These are phyloP conservation scores for Acacia concinna DNA, from an alignment of 331 rosid species.

Conservation along the genomic window DNA sequence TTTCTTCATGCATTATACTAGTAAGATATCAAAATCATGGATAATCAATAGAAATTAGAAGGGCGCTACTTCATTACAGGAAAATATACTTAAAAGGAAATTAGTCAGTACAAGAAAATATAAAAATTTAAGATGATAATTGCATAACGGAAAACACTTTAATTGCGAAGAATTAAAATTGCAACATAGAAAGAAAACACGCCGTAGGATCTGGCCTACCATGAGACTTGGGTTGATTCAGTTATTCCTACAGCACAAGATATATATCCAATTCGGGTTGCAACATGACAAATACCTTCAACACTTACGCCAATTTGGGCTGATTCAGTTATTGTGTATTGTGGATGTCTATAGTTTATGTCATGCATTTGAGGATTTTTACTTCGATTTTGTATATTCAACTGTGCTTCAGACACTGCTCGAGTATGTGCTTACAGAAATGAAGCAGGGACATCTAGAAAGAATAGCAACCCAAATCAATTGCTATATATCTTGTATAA, in stretches of 20 bases:
- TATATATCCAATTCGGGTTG: too few species aligned
- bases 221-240: too few species aligned
- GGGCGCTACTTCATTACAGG: not conserved
- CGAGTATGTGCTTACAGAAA: not conserved
- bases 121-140: not conserved
- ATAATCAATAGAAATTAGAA: not conserved
- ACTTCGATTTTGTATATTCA: not conserved
- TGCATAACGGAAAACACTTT: not conserved
- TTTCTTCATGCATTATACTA: not conserved
- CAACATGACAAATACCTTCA: too few species aligned
- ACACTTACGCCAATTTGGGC: too few species aligned
- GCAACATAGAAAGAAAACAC: not conserved
- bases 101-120: not conserved
- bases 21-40: not conserved
- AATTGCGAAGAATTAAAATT: not conserved
- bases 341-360: not conserved
- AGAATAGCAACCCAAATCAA: not conserved
- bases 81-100: not conserved
- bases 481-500: not conserved
- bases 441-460: not conserved
- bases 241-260: too few species aligned
- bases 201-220: not conserved
- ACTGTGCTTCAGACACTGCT: not conserved
- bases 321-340: not conserved
- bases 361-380: too few species aligned